Conservation (phyloP, 2,329 filamentous ascomycete genomes). For the Alternaria panax region DNA sequence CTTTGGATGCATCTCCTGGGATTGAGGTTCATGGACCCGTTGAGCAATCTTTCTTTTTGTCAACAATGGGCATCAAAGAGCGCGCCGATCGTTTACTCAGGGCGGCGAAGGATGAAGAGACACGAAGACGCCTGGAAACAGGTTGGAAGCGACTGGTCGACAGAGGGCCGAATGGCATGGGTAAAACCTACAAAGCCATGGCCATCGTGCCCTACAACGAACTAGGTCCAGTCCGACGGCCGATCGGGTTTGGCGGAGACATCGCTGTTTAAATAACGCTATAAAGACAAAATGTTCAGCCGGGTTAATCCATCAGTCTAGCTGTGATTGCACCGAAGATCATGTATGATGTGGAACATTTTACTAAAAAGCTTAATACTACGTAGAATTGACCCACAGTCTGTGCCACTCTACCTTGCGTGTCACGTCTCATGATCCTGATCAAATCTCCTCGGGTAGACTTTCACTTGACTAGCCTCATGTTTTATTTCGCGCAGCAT, state of each 20-base stretch:
- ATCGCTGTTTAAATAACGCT: conserved; percentile 2
- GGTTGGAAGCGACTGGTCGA: conserved; percentile 88
- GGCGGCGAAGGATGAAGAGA: conserved; percentile 50
- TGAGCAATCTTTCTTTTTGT: conserved; percentile 81
- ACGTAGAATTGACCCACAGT: no score
- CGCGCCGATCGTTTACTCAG: conserved; percentile 40
- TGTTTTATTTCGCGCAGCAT: neutral
- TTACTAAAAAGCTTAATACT: no score
- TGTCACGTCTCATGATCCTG: neutral
- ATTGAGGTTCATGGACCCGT: conserved; percentile 94
- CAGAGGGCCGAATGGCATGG: conserved; percentile 84
- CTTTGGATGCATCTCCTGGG: conserved; percentile 74
- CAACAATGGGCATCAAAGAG: conserved; percentile 76
- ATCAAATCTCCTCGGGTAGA: neutral
- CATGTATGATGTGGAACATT: neutral
- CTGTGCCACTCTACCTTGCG: neutral
- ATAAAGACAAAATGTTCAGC: neutral
- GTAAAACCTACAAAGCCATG: conserved; percentile 91
- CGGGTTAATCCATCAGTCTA: neutral
- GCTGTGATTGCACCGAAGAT: neutral
- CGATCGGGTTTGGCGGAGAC: conserved; percentile 89
- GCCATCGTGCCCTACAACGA: conserved; percentile 74
- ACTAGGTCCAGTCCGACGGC: conserved; percentile 73
- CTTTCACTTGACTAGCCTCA: neutral
- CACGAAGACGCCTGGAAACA: conserved; percentile 65